Conservation (phyloP, 2,329 filamentous ascomycete genomes). For the Drechslera avenae region DNA sequence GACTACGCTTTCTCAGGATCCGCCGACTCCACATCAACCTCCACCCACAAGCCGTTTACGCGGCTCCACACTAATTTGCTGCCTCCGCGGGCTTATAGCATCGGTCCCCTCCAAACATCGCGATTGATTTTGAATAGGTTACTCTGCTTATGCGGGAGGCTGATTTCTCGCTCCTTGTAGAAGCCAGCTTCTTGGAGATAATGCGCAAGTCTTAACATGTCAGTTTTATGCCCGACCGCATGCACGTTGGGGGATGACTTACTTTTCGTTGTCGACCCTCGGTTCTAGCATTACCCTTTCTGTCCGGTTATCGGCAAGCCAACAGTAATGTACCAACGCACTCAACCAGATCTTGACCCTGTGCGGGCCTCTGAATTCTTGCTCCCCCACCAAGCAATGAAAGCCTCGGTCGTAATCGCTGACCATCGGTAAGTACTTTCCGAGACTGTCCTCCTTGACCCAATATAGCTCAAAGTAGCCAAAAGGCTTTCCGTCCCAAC, state of each 20-base stretch:
- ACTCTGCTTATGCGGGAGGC: conserved; percentile 90
- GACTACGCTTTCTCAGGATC: conserved; percentile 22
- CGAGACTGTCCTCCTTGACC: conserved; percentile 89
- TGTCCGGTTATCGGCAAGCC: conserved; percentile 77
- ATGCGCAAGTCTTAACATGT: conserved; percentile 62
- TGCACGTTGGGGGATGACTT: conserved; percentile 41
- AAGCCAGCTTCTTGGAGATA: conserved; percentile 80
- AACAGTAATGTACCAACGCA: conserved; percentile 85
- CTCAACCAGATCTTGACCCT: conserved; percentile 80
- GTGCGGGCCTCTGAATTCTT: conserved; percentile 83
- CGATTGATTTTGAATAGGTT: conserved; percentile 81
- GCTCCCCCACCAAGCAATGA: conserved; percentile 87
- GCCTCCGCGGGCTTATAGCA: conserved; percentile 24
- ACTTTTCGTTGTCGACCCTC: conserved; percentile 89
- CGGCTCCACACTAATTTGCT: conserved; percentile 16
- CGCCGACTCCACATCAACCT: conserved; percentile 28
- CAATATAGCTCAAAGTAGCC: conserved; percentile 98
- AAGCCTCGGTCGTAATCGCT: conserved; percentile 86
- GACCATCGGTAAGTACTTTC: conserved; percentile 68
- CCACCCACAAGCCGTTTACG: conserved; percentile 9
- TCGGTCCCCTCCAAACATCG: conserved; percentile 68
- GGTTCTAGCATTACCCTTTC: conserved; percentile 86
- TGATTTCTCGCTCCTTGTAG: conserved; percentile 81
- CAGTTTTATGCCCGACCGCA: conserved; percentile 2
- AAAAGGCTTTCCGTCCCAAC: conserved; percentile 94